These are phyloP conservation scores for Rhizopogon vinicolor DNA, from an alignment of 768 basidiomycete genomes.

Conservation along the genomic window DNA sequence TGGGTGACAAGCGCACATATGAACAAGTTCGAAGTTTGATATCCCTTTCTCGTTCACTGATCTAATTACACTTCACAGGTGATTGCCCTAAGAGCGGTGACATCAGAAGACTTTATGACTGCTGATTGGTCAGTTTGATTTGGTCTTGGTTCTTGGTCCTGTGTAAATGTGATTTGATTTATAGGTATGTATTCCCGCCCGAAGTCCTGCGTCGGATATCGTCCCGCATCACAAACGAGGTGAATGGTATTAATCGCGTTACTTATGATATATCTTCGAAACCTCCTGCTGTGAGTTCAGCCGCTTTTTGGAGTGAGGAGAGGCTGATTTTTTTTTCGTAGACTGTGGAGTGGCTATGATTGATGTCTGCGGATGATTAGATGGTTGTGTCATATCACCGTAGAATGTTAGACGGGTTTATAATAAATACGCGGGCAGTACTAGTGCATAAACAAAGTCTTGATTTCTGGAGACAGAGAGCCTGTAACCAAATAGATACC, in stretches of 20 bases:
- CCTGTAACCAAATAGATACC: too few relatives aligned
- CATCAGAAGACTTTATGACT: constrained; percentile 99
- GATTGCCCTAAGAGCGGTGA: constrained; percentile 90
- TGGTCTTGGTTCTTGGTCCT: not conserved
- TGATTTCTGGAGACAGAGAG: too few relatives aligned
- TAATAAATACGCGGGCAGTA: too few relatives aligned
- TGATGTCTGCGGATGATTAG: not conserved
- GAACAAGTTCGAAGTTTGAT: constrained; percentile 61
- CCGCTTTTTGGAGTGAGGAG: not conserved
- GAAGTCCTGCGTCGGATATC: constrained; percentile 88
- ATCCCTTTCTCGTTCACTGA: not conserved
- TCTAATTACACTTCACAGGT: constrained; percentile 44
- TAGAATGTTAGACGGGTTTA: not conserved
- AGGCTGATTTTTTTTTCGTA: constrained; percentile 5
- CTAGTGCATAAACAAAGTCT: too few relatives aligned
- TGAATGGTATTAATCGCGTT: constrained; percentile 92
- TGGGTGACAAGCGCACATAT: constrained; percentile 92
- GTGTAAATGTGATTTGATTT: constrained; percentile 24
- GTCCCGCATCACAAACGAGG: constrained; percentile 97
- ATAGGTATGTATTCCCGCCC: constrained; percentile 92
- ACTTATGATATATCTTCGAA: constrained; percentile 97
- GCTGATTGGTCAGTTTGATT: constrained; percentile 78
- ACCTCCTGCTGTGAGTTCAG: constrained; percentile 74
- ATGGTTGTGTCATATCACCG: not conserved
- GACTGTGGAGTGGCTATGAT: constrained; percentile 44